Percentiles rank a stretch among this genome's conserved stretches.
Conservation (phyloP, 129 eudicot species). For the Centaurea solstitialis region DNA sequence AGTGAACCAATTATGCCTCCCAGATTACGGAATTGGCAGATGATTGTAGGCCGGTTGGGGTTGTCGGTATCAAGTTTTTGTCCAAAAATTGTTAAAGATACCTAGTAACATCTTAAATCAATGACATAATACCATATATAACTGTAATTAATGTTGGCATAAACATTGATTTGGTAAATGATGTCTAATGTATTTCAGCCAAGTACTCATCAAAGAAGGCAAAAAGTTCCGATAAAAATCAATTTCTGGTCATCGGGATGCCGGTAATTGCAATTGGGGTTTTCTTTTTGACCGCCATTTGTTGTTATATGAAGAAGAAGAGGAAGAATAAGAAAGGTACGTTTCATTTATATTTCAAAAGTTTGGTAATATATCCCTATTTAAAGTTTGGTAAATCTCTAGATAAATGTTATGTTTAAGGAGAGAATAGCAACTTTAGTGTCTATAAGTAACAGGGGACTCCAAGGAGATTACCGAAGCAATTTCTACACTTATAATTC, state of each 20-base stretch:
- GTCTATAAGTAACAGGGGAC: too few relatives aligned
- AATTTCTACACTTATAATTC: too few relatives aligned
- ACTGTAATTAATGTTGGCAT: background rate
- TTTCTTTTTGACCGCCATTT: constrained; percentile 6
- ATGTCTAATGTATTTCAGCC: constrained; percentile 33
- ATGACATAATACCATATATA: background rate
- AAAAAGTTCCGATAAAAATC: constrained; percentile 11
- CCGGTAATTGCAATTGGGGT: constrained; percentile 24
- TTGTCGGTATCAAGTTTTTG: too few relatives aligned
- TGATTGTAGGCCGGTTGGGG: too few relatives aligned
- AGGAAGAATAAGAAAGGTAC: constrained; percentile 31
- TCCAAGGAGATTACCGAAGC: too few relatives aligned
- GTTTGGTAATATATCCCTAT: too few relatives aligned
- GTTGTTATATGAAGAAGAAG: constrained; percentile 35
- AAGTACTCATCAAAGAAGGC: constrained; percentile 23
- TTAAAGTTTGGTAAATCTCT: too few relatives aligned
- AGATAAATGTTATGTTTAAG: too few relatives aligned
- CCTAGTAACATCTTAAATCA: background rate
- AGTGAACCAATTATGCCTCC: too few relatives aligned
- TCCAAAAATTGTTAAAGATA: background rate
- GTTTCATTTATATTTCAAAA: background rate
- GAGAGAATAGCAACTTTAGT: too few relatives aligned
- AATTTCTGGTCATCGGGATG: constrained; percentile 14
- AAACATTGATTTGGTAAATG: constrained; percentile 1
- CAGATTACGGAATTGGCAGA: too few relatives aligned